These are phyloP conservation scores for Populus simonii DNA, from an alignment of 345 rosid genomes.

Conservation along the genomic window DNA sequence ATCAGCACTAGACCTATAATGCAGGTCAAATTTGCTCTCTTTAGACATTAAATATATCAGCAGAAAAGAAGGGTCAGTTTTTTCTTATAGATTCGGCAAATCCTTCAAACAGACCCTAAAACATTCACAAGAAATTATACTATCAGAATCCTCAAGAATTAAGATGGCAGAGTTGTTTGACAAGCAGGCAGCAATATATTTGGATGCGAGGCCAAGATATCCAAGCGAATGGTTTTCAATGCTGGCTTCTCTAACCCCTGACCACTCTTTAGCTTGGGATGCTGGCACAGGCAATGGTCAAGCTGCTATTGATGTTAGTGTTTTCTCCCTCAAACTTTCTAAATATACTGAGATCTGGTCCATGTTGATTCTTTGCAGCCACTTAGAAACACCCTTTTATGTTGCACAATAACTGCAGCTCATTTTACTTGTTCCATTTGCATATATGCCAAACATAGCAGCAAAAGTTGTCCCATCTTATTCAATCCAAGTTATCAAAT, in stretches of 20 bases:
- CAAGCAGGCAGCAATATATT: conserved; percentile 51
- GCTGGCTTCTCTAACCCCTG: conserved; percentile 46
- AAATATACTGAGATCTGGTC: too few species aligned
- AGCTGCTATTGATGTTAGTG: conserved; percentile 51
- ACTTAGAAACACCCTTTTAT: too few species aligned
- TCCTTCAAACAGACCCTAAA: not conserved
- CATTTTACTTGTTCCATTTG: too few species aligned
- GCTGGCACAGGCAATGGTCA: conserved; percentile 72
- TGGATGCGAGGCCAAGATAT: conserved; percentile 52
- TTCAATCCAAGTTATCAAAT: too few species aligned
- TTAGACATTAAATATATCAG: not conserved
- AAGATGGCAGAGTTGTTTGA: conserved; percentile 61
- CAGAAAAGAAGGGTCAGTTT: too few species aligned
- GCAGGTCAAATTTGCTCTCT: not conserved
- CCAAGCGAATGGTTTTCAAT: conserved; percentile 52
- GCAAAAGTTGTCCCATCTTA: too few species aligned
- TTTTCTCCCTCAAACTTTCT: not conserved
- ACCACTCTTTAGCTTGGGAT: conserved; percentile 60
- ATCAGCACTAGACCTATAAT: not conserved
- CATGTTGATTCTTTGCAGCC: too few species aligned
- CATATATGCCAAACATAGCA: too few species aligned
- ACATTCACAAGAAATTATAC: not conserved
- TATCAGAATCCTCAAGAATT: too few species aligned
- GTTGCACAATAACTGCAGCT: too few species aligned
- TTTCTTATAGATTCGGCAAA: not conserved